Evolutionary conservation across 805 yeast species (phyloP).

Genomic region (Myxozyma vanderwaltii): DNA sequence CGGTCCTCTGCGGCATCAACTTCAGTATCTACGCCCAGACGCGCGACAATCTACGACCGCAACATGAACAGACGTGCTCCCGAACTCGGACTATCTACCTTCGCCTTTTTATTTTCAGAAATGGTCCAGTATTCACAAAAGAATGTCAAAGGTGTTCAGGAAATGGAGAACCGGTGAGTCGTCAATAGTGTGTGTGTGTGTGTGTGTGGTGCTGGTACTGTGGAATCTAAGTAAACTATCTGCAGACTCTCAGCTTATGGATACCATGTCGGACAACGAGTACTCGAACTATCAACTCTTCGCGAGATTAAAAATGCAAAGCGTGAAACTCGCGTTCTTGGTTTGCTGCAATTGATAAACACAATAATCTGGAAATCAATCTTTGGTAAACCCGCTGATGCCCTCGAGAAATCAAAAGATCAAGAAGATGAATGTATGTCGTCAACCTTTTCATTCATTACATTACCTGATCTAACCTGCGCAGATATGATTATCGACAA

Average conservation of each 20-base stretch:
- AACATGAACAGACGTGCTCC: slow-evolving; percentile 64
- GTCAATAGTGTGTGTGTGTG: not conserved
- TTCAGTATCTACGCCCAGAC: not conserved
- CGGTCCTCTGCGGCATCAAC: not conserved
- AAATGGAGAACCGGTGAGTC: slow-evolving; percentile 51
- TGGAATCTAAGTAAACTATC: no score
- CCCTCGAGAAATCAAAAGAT: slow-evolving; percentile 70
- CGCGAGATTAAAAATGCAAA: slow-evolving; percentile 69
- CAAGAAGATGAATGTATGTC: slow-evolving; percentile 57
- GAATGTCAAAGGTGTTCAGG: slow-evolving; percentile 66
- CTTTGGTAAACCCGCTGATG: slow-evolving; percentile 75
- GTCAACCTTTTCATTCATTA: not conserved
- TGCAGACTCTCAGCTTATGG: slow-evolving; percentile 69
- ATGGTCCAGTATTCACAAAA: slow-evolving; percentile 66
- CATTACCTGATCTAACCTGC: not conserved
- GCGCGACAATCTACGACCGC: slow-evolving; percentile 60
- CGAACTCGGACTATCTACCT: slow-evolving; percentile 66
- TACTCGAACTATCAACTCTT: slow-evolving; percentile 66
- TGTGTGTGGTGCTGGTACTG: no score
- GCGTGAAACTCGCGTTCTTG: slow-evolving; percentile 67
- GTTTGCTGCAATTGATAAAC: slow-evolving; percentile 70
- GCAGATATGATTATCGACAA: slow-evolving; percentile 77
- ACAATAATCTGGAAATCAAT: slow-evolving; percentile 70
- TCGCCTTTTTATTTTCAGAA: slow-evolving; percentile 71
- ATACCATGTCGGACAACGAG: slow-evolving; percentile 72